A percentile compares a stretch with the other conserved stretches of the same genome.
These are phyloP conservation scores for Cercospora sp. DNA, from an alignment of 2,329 filamentous ascomycete genomes.

Conservation along the genomic window DNA sequence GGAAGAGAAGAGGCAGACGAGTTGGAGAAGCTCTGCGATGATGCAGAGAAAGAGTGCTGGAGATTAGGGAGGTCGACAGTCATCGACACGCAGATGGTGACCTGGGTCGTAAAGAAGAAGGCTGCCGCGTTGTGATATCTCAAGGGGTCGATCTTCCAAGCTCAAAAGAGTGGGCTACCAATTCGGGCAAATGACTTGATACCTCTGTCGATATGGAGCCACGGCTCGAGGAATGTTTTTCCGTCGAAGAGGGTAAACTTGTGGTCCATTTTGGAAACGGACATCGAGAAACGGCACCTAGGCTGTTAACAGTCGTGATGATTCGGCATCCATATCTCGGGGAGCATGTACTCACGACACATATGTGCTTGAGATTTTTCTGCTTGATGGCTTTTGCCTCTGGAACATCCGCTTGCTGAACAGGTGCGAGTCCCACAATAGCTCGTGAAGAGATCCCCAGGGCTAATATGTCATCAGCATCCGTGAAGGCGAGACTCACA, in stretches of 20 bases:
- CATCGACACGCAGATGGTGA: slow-evolving; percentile 24
- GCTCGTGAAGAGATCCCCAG: neutral
- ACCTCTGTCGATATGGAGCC: neutral
- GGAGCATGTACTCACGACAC: neutral
- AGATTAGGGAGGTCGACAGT: slow-evolving; percentile 13
- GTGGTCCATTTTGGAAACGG: neutral
- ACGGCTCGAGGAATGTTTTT: neutral
- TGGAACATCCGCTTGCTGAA: neutral
- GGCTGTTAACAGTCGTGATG: neutral
- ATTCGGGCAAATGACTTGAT: neutral
- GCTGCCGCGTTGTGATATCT: neutral
- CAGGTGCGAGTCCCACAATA: neutral
- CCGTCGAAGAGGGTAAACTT: neutral
- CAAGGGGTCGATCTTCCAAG: neutral
- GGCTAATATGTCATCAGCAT: neutral
- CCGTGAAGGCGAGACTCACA: neutral
- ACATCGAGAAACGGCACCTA: neutral
- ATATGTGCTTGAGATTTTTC: neutral
- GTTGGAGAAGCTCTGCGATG: slow-evolving; percentile 17
- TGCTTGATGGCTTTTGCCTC: neutral
- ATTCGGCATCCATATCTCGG: neutral
- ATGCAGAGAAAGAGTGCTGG: slow-evolving; percentile 24
- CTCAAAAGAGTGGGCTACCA: neutral
- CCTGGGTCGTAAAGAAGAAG: slow-evolving; percentile 26
- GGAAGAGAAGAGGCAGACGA: slow-evolving; percentile 5